A percentile compares a stretch with the other conserved stretches of the same genome.
These are phyloP conservation scores for Hypoxylon sp. DNA, from an alignment of 2,329 filamentous ascomycete species.

Conservation along the genomic window DNA sequence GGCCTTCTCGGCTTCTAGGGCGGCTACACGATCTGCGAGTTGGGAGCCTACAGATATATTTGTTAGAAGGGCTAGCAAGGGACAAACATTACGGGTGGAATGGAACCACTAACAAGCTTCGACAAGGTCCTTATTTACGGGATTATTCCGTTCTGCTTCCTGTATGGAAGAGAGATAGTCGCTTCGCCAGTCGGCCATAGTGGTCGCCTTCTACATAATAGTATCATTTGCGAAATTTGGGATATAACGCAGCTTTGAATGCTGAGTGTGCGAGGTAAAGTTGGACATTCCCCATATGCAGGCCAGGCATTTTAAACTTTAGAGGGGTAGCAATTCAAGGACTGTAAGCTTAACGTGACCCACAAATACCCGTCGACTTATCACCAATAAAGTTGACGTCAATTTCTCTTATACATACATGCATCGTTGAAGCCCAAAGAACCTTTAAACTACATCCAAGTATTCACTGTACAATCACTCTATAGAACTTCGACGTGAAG, in stretches of 20 bases:
- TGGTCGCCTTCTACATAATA: slow-evolving; percentile 42
- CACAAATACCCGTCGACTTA: slow-evolving; percentile 34
- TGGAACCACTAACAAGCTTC: slow-evolving; percentile 75
- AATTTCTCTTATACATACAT: neutral
- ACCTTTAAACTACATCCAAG: neutral
- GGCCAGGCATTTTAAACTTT: slow-evolving; percentile 11
- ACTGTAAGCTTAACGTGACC: slow-evolving; percentile 17
- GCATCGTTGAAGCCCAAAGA: neutral
- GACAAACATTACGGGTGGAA: neutral
- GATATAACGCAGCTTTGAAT: slow-evolving; percentile 8
- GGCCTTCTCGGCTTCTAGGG: slow-evolving; percentile 72
- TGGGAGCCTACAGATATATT: slow-evolving; percentile 52
- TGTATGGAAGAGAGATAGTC: slow-evolving; percentile 84
- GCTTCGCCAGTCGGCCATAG: slow-evolving; percentile 80
- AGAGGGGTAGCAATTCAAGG: slow-evolving; percentile 24
- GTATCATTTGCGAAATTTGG: slow-evolving; percentile 32
- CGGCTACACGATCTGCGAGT: slow-evolving; percentile 71
- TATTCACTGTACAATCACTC: no score
- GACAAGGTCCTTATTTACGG: slow-evolving; percentile 76
- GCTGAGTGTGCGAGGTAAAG: slow-evolving; percentile 20
- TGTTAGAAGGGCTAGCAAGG: slow-evolving; percentile 14
- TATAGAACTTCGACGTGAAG: no score
- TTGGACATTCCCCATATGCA: slow-evolving; percentile 15
- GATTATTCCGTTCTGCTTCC: slow-evolving; percentile 77
- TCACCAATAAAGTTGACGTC: slow-evolving; percentile 16